Evolutionary conservation across 169 alveolate genomes (phyloP).

Genomic region (Plasmodium adleri): DNA sequence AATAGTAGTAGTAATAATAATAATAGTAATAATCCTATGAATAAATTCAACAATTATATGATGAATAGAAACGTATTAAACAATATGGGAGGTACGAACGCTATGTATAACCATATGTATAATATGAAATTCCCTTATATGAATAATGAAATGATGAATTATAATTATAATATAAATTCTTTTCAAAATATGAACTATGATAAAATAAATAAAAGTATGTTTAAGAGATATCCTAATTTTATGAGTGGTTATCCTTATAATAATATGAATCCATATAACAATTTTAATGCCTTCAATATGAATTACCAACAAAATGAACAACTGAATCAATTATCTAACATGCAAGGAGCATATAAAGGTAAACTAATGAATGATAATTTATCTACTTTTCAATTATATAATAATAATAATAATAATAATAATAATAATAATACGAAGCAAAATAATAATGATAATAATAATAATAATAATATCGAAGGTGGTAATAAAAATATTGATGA

Average conservation of each 20-base stretch:
- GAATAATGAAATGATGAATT: constrained; percentile 63
- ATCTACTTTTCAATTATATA: neutral
- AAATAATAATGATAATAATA: neutral
- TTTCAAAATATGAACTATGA: constrained; percentile 35
- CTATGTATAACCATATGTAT: constrained; percentile 30
- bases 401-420: constrained; percentile 4
- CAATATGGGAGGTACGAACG: neutral
- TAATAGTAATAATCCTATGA: constrained; percentile 6
- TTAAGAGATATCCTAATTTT: constrained; percentile 47
- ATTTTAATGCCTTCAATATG: constrained; percentile 33
- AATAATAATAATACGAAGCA: neutral
- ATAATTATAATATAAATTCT: constrained; percentile 43
- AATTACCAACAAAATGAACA: constrained; percentile 25
- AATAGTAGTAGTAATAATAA: neutral
- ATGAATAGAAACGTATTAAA: constrained; percentile 4
- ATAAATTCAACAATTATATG: constrained; percentile 29
- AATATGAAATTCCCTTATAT: constrained; percentile 49
- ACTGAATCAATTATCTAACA: neutral
- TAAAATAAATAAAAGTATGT: constrained; percentile 21
- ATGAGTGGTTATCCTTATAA: constrained; percentile 23
- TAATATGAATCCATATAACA: constrained; percentile 37
- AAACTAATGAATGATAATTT: constrained; percentile 1
- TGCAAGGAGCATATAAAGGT: neutral
- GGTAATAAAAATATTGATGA: neutral
- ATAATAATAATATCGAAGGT: neutral